Conservation (phyloP, 2,329 filamentous ascomycete genomes). For the Epichloe glyceriae region DNA sequence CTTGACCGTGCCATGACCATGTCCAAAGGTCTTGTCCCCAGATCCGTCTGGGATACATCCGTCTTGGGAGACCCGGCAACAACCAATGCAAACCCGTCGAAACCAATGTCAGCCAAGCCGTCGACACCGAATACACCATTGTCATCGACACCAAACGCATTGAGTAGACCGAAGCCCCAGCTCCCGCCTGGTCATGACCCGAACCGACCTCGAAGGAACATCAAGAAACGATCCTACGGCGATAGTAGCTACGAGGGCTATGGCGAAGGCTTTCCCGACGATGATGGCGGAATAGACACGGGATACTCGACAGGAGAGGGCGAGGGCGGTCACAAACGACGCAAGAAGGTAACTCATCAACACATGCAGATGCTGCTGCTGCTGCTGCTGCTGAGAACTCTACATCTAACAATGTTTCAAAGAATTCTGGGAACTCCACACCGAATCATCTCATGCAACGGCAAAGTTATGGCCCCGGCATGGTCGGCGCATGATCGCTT, state of each 20-base stretch:
- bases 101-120: slow-evolving; percentile 30
- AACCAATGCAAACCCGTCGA: slow-evolving; percentile 25
- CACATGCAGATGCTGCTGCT: neutral
- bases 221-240: slow-evolving; percentile 65
- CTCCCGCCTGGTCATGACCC: slow-evolving; percentile 30
- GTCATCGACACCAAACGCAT: slow-evolving; percentile 18
- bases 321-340: slow-evolving; percentile 51
- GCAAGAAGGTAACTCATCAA: slow-evolving; percentile 44
- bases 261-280: slow-evolving; percentile 56
- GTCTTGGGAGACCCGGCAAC: slow-evolving; percentile 44
- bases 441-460: slow-evolving; percentile 33
- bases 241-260: slow-evolving; percentile 66
- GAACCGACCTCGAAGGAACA: slow-evolving; percentile 47
- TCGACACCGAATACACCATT: slow-evolving; percentile 42
- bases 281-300: slow-evolving; percentile 43
- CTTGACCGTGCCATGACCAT: slow-evolving; percentile 42
- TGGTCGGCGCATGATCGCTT: slow-evolving; percentile 38
- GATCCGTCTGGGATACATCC: slow-evolving; percentile 41
- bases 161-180: slow-evolving; percentile 26
- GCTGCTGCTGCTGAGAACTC: neutral
- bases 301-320: slow-evolving; percentile 64
- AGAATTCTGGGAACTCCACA: slow-evolving; percentile 34
- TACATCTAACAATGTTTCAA: slow-evolving; percentile 15
- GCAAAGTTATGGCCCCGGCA: slow-evolving; percentile 43
- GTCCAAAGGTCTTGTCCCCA: slow-evolving; percentile 43